phyloP scores from a whole-genome alignment of 1,284 basidiomycete species.

The Caloboletus inedulis region DNA sequence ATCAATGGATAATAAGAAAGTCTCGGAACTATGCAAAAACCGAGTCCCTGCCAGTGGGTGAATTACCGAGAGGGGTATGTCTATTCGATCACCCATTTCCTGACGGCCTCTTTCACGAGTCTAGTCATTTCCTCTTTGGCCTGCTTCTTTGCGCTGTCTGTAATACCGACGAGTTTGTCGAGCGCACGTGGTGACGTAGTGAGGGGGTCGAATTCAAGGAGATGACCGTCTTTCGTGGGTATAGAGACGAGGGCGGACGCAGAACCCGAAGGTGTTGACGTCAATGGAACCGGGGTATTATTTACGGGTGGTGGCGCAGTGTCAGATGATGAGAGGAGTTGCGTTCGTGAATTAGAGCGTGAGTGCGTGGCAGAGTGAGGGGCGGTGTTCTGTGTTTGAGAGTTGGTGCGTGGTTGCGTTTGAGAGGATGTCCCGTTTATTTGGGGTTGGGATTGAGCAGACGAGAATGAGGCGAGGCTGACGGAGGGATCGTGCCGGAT shows the following conservation, averaged over 20 bases:
- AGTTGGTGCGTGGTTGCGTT: slow-evolving; percentile 47
- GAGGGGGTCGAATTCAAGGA: slow-evolving; percentile 77
- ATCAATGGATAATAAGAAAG: background rate
- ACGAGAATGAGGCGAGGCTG: slow-evolving; percentile 26
- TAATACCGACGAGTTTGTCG: slow-evolving; percentile 71
- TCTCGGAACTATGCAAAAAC: slow-evolving; percentile 1
- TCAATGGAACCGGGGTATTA: slow-evolving; percentile 5
- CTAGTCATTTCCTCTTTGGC: slow-evolving; percentile 70
- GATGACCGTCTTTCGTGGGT: slow-evolving; percentile 68
- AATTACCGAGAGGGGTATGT: background rate
- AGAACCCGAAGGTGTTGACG: slow-evolving; percentile 18
- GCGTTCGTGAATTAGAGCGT: slow-evolving; percentile 39
- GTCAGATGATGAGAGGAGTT: slow-evolving; percentile 33
- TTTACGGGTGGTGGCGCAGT: slow-evolving; percentile 14
- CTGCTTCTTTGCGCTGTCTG: slow-evolving; percentile 75
- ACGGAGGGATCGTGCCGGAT: slow-evolving; percentile 58
- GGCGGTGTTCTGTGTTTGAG: slow-evolving; percentile 42
- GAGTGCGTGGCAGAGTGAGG: slow-evolving; percentile 33
- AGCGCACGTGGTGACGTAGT: slow-evolving; percentile 64
- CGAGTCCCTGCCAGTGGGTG: background rate
- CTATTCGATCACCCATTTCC: slow-evolving; percentile 59
- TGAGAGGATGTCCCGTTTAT: slow-evolving; percentile 21
- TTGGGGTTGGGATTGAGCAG: slow-evolving; percentile 8
- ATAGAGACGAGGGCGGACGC: slow-evolving; percentile 58
- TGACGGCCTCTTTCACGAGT: slow-evolving; percentile 64